Conservation (phyloP, 495 filamentous ascomycete species). For the Filosporella fistucella region DNA sequence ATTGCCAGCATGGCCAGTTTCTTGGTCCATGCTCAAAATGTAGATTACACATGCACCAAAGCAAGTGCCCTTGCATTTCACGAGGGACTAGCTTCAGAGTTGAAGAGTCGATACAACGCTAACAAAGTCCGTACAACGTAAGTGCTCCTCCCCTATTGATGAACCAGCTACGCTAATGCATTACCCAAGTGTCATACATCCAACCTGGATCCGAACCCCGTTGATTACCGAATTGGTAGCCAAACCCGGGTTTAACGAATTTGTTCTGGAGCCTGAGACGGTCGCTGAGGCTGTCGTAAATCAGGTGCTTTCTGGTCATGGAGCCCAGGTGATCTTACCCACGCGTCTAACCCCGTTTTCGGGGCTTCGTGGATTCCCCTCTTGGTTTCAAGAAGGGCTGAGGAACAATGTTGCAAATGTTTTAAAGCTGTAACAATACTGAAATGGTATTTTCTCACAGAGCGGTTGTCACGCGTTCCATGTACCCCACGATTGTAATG, state of each 20-base stretch:
- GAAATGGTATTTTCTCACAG: no score
- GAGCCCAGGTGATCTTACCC: slow-evolving; percentile 39
- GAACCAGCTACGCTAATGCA: slow-evolving; percentile 49
- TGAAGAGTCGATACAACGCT: slow-evolving; percentile 55
- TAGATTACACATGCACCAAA: slow-evolving; percentile 63
- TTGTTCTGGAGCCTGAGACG: slow-evolving; percentile 52
- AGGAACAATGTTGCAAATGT: no score
- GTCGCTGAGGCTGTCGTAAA: slow-evolving; percentile 57
- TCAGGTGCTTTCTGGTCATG: slow-evolving; percentile 51
- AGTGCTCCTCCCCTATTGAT: slow-evolving; percentile 55
- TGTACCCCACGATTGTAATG: no score
- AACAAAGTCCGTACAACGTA: slow-evolving; percentile 58
- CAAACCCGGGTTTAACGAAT: slow-evolving; percentile 36
- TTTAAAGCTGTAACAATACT: no score
- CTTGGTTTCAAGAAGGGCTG: slow-evolving; percentile 14
- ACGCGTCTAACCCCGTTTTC: background rate
- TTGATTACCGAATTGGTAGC: background rate
- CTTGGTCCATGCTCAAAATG: slow-evolving; percentile 54
- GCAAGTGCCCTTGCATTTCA: slow-evolving; percentile 62
- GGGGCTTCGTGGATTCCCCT: background rate
- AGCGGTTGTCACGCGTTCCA: no score
- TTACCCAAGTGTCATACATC: slow-evolving; percentile 13
- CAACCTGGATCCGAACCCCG: slow-evolving; percentile 12
- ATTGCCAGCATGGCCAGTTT: slow-evolving; percentile 58
- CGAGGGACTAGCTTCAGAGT: slow-evolving; percentile 60